Evolutionary conservation across 1,284 basidiomycete species (phyloP), one percentile per base, ranked within the genome.

Genomic region (Trametes versicolor): DNA sequence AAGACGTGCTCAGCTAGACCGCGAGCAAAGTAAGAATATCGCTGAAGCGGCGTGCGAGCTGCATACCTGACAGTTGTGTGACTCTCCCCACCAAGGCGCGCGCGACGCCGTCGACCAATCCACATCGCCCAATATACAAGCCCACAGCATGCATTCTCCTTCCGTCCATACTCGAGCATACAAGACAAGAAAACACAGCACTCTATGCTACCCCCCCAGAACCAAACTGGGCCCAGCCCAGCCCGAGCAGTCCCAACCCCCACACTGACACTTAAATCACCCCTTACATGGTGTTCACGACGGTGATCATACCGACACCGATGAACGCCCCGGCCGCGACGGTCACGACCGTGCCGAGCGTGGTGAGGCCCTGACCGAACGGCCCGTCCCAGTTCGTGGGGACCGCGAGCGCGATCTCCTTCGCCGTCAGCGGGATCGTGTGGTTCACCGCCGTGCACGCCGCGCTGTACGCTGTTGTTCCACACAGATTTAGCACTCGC

Each of bases 351-450:
- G 82, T 85, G 21, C 75, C 79, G 69, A 39, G 75, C 19, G 65
- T 78, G 75, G 71, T 76, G 66, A 92, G 78, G 29, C 78, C 73
- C 19, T 79, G 76, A 19, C 80, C 83, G 58, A 80, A 79, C 7
- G 87, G 87, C 0, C 90, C 89, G 68, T 90, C 82, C 89, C 88
- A 92, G 68, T 71, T 76, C 0, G 76, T 47, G 6, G 88, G 84
- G 13, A 25, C 29, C 19, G 29, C 7, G 50, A 51, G 50, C 19
- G 86, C 73, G 0, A 72, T 79, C 1, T 79, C 76, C 21, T 81
- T 76, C 15, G 78, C 67, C 52, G 87, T 64, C 19, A 77, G 78
- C 25, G 80, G 15, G 41, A 43, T 43, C 41, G 41, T n/a, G 41
- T 43, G 48, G 49, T 83, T 82, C 51, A 49, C 69, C 0, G 4